A percentile compares a stretch with the other conserved stretches of the same genome.
Evolutionary conservation across 1,284 basidiomycete genomes (phyloP).

Genomic region (Ustilago trichophora): DNA sequence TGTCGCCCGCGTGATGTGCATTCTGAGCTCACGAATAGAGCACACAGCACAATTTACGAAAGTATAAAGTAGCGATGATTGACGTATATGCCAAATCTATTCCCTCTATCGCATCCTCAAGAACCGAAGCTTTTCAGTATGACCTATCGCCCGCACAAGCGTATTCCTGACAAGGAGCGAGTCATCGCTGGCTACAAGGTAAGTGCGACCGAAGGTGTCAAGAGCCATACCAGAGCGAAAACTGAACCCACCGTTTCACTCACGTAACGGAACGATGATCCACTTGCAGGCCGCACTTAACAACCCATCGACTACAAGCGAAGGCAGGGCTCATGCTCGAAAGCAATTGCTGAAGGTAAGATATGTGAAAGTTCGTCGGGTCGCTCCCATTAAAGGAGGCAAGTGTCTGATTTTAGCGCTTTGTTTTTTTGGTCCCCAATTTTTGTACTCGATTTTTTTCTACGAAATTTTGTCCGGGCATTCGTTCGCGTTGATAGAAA

Average conservation of each 20-base stretch:
- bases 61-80: constrained; percentile 5
- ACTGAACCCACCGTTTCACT: too few relatives aligned
- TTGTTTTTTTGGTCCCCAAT: not conserved
- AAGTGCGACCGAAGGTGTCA: constrained; percentile 2
- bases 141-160: constrained; percentile 41
- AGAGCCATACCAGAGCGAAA: too few relatives aligned
- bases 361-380: too few relatives aligned
- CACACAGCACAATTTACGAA: too few relatives aligned
- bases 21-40: too few relatives aligned
- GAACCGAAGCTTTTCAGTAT: too few relatives aligned
- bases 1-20: too few relatives aligned
- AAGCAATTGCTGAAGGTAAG: constrained; percentile 48
- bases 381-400: too few relatives aligned
- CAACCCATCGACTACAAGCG: constrained; percentile 44
- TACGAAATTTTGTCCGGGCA: too few relatives aligned
- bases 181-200: constrained; percentile 47
- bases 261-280: too few relatives aligned
- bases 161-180: constrained; percentile 42
- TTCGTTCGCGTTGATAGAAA: constrained; percentile 9
- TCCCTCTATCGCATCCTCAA: not conserved
- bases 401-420: not conserved
- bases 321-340: constrained; percentile 39
- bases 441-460: not conserved
- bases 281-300: constrained; percentile 55
- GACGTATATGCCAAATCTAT: not conserved